Conservation (phyloP, 2,329 filamentous ascomycete genomes). For the Amylocarpus encephaloides region DNA sequence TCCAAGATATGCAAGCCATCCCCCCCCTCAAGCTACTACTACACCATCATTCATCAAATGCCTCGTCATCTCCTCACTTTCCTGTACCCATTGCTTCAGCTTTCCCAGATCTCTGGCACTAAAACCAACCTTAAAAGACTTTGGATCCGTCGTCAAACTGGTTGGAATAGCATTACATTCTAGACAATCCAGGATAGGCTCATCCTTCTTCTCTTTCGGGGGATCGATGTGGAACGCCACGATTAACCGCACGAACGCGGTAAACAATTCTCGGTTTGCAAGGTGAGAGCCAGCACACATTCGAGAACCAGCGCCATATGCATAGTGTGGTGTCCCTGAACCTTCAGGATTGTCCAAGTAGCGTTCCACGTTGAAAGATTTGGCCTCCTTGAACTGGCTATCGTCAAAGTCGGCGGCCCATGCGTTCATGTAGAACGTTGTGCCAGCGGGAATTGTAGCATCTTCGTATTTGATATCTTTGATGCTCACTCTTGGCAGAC, state of each 20-base stretch:
- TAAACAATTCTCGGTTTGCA: conserved; percentile 57
- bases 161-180: conserved; percentile 52
- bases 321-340: conserved; percentile 54
- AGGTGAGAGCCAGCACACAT: conserved; percentile 60
- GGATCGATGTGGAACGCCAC: conserved; percentile 50
- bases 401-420: conserved; percentile 70
- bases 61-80: conserved; percentile 28
- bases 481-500: conserved; percentile 64
- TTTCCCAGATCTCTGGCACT: conserved; percentile 39
- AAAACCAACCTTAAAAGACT: conserved; percentile 55
- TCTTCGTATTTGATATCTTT: conserved; percentile 66
- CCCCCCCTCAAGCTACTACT: neutral
- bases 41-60: conserved; percentile 3
- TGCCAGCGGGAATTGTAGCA: conserved; percentile 63
- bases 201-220: conserved; percentile 39
- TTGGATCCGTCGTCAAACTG: conserved; percentile 54
- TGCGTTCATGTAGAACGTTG: conserved; percentile 77
- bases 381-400: conserved; percentile 57
- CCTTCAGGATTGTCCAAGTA: conserved; percentile 50
- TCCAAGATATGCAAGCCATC: too few relatives aligned
- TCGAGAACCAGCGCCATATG: conserved; percentile 55
- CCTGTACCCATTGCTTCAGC: conserved; percentile 48
- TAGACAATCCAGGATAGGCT: conserved; percentile 49
- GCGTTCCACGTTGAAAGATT: conserved; percentile 62
- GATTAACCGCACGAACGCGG: conserved; percentile 52